Evolutionary conservation across 371 early-diverging fungal genomes (phyloP).

Genomic region (Mortierella sp.): DNA sequence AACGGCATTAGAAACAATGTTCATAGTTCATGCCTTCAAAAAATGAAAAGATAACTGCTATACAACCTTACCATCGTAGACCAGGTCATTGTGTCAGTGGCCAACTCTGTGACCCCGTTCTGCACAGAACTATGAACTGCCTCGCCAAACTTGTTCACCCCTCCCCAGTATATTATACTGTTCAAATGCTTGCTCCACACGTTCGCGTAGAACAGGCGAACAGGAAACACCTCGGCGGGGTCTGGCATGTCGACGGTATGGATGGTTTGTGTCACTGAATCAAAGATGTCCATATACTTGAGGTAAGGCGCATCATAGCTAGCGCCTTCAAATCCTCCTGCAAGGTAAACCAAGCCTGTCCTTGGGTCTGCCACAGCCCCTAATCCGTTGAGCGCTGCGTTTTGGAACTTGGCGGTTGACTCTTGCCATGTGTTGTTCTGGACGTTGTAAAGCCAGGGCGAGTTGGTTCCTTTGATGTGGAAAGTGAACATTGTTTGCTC

Average conservation of each 20-base stretch:
- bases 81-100: background rate
- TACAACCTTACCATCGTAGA: background rate
- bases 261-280: background rate
- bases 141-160: background rate
- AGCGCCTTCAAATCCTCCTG: background rate
- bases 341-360: background rate
- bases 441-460: background rate
- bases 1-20: background rate
- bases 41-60: background rate
- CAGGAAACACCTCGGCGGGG: background rate
- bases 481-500: background rate
- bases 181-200: background rate
- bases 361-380: background rate
- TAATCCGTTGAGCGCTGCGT: background rate
- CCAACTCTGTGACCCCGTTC: background rate
- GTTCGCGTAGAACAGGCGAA: background rate
- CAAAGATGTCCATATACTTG: background rate
- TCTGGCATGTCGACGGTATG: background rate
- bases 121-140: background rate
- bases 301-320: background rate
- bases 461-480: background rate
- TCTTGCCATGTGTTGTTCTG: background rate
- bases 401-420: background rate
- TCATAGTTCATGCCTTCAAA: background rate
- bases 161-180: background rate